Base-by-base conservation (phyloP, 768 basidiomycete species). In the Mycena pura region DNA sequence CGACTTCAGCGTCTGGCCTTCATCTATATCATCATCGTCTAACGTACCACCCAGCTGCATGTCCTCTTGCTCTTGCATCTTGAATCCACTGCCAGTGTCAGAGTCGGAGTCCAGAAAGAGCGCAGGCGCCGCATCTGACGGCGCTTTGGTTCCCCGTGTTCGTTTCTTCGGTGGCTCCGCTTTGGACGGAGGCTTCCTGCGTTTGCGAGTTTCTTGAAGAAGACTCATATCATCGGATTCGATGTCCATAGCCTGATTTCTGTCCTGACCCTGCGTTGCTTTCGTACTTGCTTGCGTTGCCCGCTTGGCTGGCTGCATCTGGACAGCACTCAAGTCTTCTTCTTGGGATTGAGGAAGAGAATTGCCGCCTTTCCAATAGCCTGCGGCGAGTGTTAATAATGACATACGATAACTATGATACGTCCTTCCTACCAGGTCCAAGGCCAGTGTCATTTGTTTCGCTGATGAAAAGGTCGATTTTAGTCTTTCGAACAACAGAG, bases 381-480 rank as follows among this genome's bases (percentile, higher is more conserved):
- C 88, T 89, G 65, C 5, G 25, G 43, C 25, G 17, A 10, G 32
- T 40, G 54, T 48, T 46, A 31, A 13, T 63, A 40, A 49, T 27
- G 65, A 49, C 17, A 45, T 41, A 19, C 28, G 56, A 61, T 28
- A 53, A 28, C 13, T 17, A 54, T 45, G 27, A 3, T 54, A 48
- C 6, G 21, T 29, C 47, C 13, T 53, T 71, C 79, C 56, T 62
- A 88, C 87, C 74, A 40, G 80, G 68, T 4, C 84, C 86, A 63
- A 85, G 75, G 0, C 84, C 86, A 57, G 82, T 81, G 61, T 88
- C 86, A 47, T 81, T 80, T 5, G 82, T 82, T 14, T 84, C 80
- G 47, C 69, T 80, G 4, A 78, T 70, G 52, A 86, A 73, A 15
- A 92, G 75, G 31, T 87, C 84, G 17, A 92, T 73, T 17, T 75